Conservation (phyloP, 345 rosid species). For the Moricandia arvensis region DNA sequence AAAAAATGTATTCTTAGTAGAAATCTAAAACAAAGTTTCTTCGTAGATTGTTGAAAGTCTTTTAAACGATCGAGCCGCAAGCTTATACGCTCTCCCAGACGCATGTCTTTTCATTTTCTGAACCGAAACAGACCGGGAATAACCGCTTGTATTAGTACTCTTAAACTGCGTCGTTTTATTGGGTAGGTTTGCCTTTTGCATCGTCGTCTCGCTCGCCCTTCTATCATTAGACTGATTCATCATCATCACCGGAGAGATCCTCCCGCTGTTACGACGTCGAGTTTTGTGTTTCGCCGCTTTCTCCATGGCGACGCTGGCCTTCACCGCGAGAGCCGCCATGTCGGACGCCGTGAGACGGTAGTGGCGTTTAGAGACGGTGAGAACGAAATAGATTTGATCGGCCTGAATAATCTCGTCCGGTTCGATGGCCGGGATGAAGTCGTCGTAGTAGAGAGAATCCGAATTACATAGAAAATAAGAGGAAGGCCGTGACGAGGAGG, state of each 20-base stretch:
- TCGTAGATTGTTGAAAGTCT: conserved; percentile 70
- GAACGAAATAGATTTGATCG: conserved; percentile 64
- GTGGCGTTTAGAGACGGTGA: conserved; percentile 64
- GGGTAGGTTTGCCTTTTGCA: neutral
- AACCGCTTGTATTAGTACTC: neutral
- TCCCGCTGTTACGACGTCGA: conserved; percentile 39
- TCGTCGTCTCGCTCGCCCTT: neutral
- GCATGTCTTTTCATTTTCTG: conserved; percentile 49
- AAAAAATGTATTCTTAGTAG: neutral
- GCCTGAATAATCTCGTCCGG: conserved; percentile 43
- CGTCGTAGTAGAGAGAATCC: conserved; percentile 60
- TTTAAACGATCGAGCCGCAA: conserved; percentile 72
- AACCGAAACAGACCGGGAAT: conserved; percentile 56
- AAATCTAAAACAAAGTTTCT: conserved; percentile 44
- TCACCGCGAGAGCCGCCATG: conserved; percentile 90
- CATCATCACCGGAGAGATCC: conserved; percentile 54
- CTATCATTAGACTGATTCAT: conserved; percentile 13
- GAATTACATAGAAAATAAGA: conserved; percentile 57
- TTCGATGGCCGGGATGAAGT: conserved; percentile 51
- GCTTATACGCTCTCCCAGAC: conserved; percentile 60
- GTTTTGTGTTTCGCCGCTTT: conserved; percentile 34
- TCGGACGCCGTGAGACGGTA: conserved; percentile 58
- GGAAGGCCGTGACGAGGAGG: conserved; percentile 26
- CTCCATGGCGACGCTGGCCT: conserved; percentile 70
- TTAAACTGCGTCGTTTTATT: conserved; percentile 18